Percentiles rank a stretch among this genome's conserved stretches.
Conservation (phyloP, 1,284 basidiomycete species). For the Moesziomyces sp. region DNA sequence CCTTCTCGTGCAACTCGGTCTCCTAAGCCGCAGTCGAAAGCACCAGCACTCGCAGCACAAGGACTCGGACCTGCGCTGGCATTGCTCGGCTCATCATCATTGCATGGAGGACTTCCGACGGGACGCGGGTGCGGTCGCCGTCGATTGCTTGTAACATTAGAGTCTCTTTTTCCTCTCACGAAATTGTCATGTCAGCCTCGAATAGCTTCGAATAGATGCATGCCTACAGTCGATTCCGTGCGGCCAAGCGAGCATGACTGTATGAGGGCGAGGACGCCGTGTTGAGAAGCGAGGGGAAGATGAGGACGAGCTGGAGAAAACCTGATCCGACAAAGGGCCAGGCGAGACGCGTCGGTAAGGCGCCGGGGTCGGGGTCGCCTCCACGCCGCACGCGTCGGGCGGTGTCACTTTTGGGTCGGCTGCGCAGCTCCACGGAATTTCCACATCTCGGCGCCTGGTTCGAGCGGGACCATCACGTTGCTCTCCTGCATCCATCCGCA, state of each 20-base stretch:
- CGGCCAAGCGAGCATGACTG: no score
- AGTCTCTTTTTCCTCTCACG: neutral
- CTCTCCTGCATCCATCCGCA: neutral
- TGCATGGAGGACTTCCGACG: neutral
- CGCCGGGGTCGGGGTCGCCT: neutral
- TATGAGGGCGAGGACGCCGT: no score
- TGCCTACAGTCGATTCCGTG: no score
- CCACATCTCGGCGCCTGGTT: neutral
- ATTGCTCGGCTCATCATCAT: neutral
- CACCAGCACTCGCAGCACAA: no score
- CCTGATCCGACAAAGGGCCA: no score
- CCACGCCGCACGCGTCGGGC: neutral
- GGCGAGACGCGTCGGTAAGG: neutral
- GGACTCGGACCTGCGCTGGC: no score
- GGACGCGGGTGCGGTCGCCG: neutral
- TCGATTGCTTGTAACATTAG: constrained; percentile 1
- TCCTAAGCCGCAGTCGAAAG: neutral
- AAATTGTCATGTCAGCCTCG: neutral
- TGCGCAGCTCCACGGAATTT: neutral
- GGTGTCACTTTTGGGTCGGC: neutral
- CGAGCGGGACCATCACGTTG: neutral
- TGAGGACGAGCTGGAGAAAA: neutral
- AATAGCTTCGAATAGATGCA: no score
- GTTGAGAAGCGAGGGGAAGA: no score
- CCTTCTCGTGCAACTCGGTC: constrained; percentile 65